A percentile compares a stretch with the other conserved stretches of the same genome.
phyloP scores from a whole-genome alignment of 2,329 filamentous ascomycete genomes.

The Fusarium nelsonii region DNA sequence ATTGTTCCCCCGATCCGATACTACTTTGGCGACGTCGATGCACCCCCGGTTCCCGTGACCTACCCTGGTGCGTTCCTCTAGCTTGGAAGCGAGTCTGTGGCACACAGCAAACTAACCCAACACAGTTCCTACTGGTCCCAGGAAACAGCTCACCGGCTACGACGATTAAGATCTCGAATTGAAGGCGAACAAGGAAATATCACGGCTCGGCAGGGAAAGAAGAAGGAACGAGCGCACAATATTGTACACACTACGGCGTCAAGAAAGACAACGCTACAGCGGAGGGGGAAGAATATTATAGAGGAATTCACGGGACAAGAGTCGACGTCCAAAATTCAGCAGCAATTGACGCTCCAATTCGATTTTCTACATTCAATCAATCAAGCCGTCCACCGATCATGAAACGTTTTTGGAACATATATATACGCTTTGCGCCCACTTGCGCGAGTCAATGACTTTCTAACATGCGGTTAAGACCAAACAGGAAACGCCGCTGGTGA shows the following conservation, averaged over 20 bases:
- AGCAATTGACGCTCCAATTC: slow-evolving; percentile 49
- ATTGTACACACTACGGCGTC: slow-evolving; percentile 49
- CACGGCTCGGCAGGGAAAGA: slow-evolving; percentile 12
- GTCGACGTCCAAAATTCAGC: slow-evolving; percentile 26
- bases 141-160: slow-evolving; percentile 71
- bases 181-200: slow-evolving; percentile 20
- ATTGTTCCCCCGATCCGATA: slow-evolving; percentile 80
- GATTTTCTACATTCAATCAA: slow-evolving; percentile 35
- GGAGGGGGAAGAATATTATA: slow-evolving; percentile 36
- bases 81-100: no score
- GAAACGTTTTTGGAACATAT: slow-evolving; percentile 28
- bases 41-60: slow-evolving; percentile 82
- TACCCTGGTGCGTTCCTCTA: slow-evolving; percentile 82
- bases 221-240: slow-evolving; percentile 9
- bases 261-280: slow-evolving; percentile 18
- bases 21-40: slow-evolving; percentile 78
- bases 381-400: slow-evolving; percentile 10
- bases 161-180: slow-evolving; percentile 61
- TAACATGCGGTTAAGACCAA: slow-evolving; percentile 32
- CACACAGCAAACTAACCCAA: slow-evolving; percentile 4
- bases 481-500: slow-evolving; percentile 32
- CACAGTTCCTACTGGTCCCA: slow-evolving; percentile 68
- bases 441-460: slow-evolving; percentile 32
- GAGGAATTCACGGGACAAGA: slow-evolving; percentile 38
- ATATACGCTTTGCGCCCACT: slow-evolving; percentile 25